phyloP scores from a whole-genome alignment of 495 filamentous ascomycete genomes.

The Aspergillus nidulans region DNA sequence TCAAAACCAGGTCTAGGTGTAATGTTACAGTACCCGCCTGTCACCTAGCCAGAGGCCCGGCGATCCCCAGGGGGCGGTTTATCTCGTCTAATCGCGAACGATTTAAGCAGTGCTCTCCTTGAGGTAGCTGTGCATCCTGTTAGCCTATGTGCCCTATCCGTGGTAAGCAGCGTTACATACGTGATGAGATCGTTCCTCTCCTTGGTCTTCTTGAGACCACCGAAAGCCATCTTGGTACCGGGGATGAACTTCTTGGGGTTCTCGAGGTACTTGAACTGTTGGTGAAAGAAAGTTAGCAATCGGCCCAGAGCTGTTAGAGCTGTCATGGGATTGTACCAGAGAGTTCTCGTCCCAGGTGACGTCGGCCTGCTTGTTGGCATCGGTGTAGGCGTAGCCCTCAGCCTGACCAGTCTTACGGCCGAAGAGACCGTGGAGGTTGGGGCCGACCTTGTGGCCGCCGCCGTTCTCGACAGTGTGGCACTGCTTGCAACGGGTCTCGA shows the following conservation, averaged over 20 bases:
- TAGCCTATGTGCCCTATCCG: neutral
- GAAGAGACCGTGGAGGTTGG: slow-evolving; percentile 94
- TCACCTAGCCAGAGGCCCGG: slow-evolving; percentile 17
- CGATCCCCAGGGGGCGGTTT: slow-evolving; percentile 19
- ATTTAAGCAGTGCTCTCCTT: slow-evolving; percentile 60
- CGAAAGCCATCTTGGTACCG: slow-evolving; percentile 99
- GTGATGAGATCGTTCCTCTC: slow-evolving; percentile 99
- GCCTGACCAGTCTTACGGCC: slow-evolving; percentile 89
- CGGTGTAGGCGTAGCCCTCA: slow-evolving; percentile 95
- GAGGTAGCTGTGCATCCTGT: slow-evolving; percentile 50
- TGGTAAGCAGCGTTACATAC: slow-evolving; percentile 49
- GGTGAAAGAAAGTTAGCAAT: slow-evolving; percentile 15
- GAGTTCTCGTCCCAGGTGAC: slow-evolving; percentile 82
- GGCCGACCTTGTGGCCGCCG: slow-evolving; percentile 96
- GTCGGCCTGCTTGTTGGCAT: slow-evolving; percentile 97
- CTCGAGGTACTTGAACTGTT: slow-evolving; percentile 79
- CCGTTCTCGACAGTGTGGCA: slow-evolving; percentile 89
- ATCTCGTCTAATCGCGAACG: slow-evolving; percentile 10
- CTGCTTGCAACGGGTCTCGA: slow-evolving; percentile 98
- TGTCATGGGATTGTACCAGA: slow-evolving; percentile 57
- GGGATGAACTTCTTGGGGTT: slow-evolving; percentile 97
- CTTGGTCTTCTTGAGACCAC: slow-evolving; percentile 99
- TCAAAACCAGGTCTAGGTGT: slow-evolving; percentile 27
- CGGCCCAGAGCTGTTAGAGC: too few relatives aligned
- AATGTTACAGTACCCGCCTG: slow-evolving; percentile 42